Base-by-base conservation (phyloP, 139 green algal species). In the Picochlorum sp. region DNA sequence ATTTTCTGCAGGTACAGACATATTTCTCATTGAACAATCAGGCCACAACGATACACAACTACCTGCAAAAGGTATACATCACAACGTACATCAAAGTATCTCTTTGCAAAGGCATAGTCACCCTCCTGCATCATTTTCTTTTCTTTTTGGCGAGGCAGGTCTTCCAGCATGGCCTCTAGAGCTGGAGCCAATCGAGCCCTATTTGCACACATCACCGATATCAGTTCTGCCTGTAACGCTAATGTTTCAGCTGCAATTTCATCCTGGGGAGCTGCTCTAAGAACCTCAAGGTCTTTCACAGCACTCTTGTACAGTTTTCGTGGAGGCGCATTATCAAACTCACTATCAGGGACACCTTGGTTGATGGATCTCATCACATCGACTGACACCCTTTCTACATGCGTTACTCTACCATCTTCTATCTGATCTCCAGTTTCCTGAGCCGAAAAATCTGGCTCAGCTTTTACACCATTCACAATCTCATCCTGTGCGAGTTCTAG, bases 181-280 rank as follows among this genome's bases (percentile, higher is more conserved):
- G 86, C 71, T 9, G 44, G 23, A 16, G 59, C 50, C 28, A 86
- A 49, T 14, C 71, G 71, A 4, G 60, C 21, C 1, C 83, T 74
- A 73, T 92, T 94, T 67, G 79, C 62, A 20, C 71, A 71, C 9
- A 77, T 66, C 28, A 52, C 45, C 13, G 23, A 21, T 14, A 55
- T 37, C 57, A 60, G 41, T 23, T 60, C 37, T 21, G 68, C 74
- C 70, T 90, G 85, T 44, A 90, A 65, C 0, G 84, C 74, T 30
- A 95, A 64, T 49, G 90, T 74, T 77, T 95, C 90, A 10, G 69
- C 83, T 13, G 88, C 58, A 2, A 93, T 61, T 72, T 96, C 90
- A 57, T 95, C 87, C 55, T 89, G 81, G 1, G 90, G 90, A 0
- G 88, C 89, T 21, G 72, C 60, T 2, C 77, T 73, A 37, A 94